A percentile compares a stretch with the other conserved stretches of the same genome.
Conservation (phyloP, 805 yeast species). For the Yarrowia bubula region DNA sequence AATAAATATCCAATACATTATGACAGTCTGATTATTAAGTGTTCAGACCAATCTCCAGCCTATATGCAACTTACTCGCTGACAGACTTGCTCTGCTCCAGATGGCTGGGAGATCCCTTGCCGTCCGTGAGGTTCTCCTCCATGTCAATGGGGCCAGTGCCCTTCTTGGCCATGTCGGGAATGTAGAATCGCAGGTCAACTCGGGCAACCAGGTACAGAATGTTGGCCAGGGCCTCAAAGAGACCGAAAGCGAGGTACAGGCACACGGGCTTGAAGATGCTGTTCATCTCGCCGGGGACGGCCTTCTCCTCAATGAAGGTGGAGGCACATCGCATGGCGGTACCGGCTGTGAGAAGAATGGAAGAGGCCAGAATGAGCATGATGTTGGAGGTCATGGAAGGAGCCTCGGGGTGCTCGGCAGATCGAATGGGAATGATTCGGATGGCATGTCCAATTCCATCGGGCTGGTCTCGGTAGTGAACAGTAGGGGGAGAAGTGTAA, state of each 20-base stretch:
- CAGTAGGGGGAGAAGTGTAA: slow-evolving; percentile 49
- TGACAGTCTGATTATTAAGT: background rate
- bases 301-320: slow-evolving; percentile 32
- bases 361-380: slow-evolving; percentile 33
- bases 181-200: slow-evolving; percentile 73
- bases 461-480: slow-evolving; percentile 47
- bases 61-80: background rate
- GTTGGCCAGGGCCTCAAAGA: slow-evolving; percentile 58
- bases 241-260: slow-evolving; percentile 69
- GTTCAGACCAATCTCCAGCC: background rate
- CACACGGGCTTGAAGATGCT: slow-evolving; percentile 51
- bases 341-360: slow-evolving; percentile 34
- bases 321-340: slow-evolving; percentile 40
- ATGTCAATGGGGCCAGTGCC: slow-evolving; percentile 58
- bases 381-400: slow-evolving; percentile 46
- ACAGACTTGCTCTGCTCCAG: slow-evolving; percentile 5
- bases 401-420: slow-evolving; percentile 36
- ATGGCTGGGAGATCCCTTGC: slow-evolving; percentile 4
- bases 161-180: slow-evolving; percentile 59
- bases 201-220: slow-evolving; percentile 59
- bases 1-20: background rate
- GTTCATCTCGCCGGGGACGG: slow-evolving; percentile 30
- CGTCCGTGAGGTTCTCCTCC: slow-evolving; percentile 19
- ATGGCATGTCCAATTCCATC: slow-evolving; percentile 43
- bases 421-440: slow-evolving; percentile 55